Evolutionary conservation across 805 yeast species (phyloP).

Genomic region (Monosporozyma yasuniensis): DNA sequence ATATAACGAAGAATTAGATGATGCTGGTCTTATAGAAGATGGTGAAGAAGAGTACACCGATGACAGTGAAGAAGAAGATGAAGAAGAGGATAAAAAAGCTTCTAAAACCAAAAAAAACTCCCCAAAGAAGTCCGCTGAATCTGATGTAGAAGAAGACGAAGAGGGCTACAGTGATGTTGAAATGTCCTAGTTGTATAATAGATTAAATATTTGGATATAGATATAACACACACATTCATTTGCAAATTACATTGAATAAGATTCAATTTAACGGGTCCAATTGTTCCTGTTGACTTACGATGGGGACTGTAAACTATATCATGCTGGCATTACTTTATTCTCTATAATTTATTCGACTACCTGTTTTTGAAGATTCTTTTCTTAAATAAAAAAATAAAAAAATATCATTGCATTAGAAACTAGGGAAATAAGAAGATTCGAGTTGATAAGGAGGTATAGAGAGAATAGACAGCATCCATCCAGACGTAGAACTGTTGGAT

Average conservation of each 20-base stretch:
- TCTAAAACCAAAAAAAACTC: constrained; percentile 1
- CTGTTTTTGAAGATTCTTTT: background rate
- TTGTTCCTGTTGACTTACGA: no score
- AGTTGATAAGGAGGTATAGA: no score
- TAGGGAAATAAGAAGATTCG: no score
- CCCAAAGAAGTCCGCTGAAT: constrained; percentile 1
- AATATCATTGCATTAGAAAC: background rate
- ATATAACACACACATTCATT: background rate
- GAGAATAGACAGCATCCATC: no score
- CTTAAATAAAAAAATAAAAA: background rate
- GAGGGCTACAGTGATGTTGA: constrained; percentile 35
- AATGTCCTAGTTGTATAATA: constrained; percentile 14
- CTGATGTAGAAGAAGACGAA: constrained; percentile 27
- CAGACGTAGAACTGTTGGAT: no score
- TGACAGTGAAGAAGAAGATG: constrained; percentile 8
- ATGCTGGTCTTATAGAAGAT: constrained; percentile 38
- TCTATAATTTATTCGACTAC: background rate
- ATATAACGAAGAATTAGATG: constrained; percentile 57
- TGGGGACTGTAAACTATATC: no score
- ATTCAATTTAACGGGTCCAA: background rate
- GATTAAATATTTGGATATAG: background rate
- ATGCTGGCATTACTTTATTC: no score
- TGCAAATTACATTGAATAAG: background rate
- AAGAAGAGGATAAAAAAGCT: constrained; percentile 4
- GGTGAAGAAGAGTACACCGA: constrained; percentile 32